These are phyloP conservation scores for Chimonanthus praecox DNA, from an alignment of 164 flowering plant species.

Conservation along the genomic window DNA sequence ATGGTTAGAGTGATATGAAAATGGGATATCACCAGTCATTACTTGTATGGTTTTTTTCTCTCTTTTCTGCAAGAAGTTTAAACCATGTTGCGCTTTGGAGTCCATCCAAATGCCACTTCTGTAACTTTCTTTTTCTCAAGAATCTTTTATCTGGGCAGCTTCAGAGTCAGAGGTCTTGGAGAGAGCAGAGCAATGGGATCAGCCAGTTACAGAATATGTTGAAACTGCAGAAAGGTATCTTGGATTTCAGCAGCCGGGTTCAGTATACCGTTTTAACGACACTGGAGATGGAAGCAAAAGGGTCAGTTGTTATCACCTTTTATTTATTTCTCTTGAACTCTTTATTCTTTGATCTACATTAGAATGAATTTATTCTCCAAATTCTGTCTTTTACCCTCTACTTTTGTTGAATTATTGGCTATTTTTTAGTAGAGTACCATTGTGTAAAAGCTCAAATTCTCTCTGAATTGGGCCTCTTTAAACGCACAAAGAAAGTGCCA, in stretches of 20 bases:
- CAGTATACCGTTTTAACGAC: slow-evolving; percentile 59
- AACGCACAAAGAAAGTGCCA: neutral
- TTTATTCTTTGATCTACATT: neutral
- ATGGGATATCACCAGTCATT: neutral
- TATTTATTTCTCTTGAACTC: neutral
- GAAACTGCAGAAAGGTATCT: slow-evolving; percentile 62
- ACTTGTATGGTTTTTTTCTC: neutral
- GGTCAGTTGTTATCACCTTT: slow-evolving; percentile 28
- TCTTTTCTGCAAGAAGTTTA: neutral
- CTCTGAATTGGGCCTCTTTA: neutral
- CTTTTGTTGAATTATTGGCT: neutral
- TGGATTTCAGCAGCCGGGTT: slow-evolving; percentile 85
- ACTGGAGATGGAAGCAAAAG: slow-evolving; percentile 65
- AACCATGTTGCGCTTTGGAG: neutral
- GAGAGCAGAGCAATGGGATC: slow-evolving; percentile 89
- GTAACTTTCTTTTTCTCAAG: neutral
- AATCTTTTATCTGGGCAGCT: slow-evolving; percentile 29
- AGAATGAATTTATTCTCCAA: neutral
- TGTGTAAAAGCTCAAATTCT: neutral
- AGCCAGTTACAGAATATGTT: slow-evolving; percentile 67
- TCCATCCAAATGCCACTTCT: neutral
- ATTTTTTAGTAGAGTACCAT: too few relatives aligned
- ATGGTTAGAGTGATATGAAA: neutral
- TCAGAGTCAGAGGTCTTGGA: slow-evolving; percentile 67
- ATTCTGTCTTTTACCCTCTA: neutral